Conservation (phyloP, 768 basidiomycete genomes). For the Pisolithus microcarpus region DNA sequence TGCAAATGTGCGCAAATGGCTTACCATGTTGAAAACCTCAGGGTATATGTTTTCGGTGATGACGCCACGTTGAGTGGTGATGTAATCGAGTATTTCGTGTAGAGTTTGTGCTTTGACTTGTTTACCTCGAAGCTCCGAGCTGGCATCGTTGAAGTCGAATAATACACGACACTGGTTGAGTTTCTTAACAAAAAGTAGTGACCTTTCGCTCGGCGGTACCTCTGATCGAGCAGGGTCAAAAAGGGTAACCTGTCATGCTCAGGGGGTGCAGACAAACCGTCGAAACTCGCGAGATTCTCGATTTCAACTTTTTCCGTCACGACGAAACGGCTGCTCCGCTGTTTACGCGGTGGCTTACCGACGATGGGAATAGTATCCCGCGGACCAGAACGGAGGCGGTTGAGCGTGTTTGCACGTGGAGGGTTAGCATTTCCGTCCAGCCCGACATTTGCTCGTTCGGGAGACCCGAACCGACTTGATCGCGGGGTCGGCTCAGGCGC, state of each 20-base stretch:
- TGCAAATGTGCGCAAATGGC: neutral
- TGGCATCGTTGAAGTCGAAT: conserved; percentile 98
- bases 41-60: conserved; percentile 98
- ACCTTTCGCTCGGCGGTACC: conserved; percentile 80
- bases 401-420: conserved; percentile 61
- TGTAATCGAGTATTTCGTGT: conserved; percentile 98
- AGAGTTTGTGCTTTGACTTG: conserved; percentile 98
- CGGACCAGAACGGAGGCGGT: conserved; percentile 72
- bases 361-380: conserved; percentile 97
- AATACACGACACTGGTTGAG: conserved; percentile 93
- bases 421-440: conserved; percentile 47
- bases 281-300: conserved; percentile 86
- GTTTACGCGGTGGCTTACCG: conserved; percentile 95
- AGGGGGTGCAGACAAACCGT: conserved; percentile 40
- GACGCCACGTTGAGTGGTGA: conserved; percentile 92
- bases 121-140: conserved; percentile 91
- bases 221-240: conserved; percentile 40
- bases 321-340: conserved; percentile 93
- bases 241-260: conserved; percentile 9
- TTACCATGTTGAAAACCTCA: conserved; percentile 97
- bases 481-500: conserved; percentile 41
- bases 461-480: conserved; percentile 33
- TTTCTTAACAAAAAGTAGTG: conserved; percentile 89
- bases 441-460: conserved; percentile 42
- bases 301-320: conserved; percentile 96